Conservation (phyloP, 768 basidiomycete genomes). For the Lactarius trivialis region DNA sequence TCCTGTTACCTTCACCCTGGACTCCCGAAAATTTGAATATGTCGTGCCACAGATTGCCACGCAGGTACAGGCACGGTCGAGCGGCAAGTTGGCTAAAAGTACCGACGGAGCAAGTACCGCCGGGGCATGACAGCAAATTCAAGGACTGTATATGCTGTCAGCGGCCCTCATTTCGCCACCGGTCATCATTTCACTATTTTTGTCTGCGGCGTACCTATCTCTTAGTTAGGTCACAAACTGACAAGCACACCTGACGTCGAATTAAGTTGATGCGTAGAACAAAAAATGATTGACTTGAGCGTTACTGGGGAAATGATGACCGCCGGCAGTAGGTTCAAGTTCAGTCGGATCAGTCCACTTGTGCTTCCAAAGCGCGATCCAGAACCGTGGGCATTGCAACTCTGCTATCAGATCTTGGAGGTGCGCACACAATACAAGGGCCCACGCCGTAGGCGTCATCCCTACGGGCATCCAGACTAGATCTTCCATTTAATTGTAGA, state of each 20-base stretch:
- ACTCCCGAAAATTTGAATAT: slow-evolving; percentile 75
- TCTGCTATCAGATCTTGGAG: neutral
- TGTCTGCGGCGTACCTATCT: neutral
- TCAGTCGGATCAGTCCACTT: too few species aligned
- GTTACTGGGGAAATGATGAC: neutral
- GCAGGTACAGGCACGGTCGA: neutral
- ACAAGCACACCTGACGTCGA: neutral
- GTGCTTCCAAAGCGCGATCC: neutral
- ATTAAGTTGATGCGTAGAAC: neutral
- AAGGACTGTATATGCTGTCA: neutral
- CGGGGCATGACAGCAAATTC: neutral
- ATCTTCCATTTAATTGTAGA: neutral
- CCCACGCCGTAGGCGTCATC: too few species aligned
- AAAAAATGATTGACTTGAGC: neutral
- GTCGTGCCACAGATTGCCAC: slow-evolving; percentile 24
- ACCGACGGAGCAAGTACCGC: neutral
- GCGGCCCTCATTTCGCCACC: neutral
- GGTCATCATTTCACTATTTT: neutral
- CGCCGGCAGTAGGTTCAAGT: neutral
- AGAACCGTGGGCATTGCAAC: neutral
- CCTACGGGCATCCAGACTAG: neutral
- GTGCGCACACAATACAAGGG: neutral
- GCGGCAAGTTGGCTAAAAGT: neutral
- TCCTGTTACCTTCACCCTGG: slow-evolving; percentile 79
- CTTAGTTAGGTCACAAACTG: too few species aligned